Evolutionary conservation across 2,329 filamentous ascomycete genomes (phyloP).

Genomic region (Xylaria sp.): DNA sequence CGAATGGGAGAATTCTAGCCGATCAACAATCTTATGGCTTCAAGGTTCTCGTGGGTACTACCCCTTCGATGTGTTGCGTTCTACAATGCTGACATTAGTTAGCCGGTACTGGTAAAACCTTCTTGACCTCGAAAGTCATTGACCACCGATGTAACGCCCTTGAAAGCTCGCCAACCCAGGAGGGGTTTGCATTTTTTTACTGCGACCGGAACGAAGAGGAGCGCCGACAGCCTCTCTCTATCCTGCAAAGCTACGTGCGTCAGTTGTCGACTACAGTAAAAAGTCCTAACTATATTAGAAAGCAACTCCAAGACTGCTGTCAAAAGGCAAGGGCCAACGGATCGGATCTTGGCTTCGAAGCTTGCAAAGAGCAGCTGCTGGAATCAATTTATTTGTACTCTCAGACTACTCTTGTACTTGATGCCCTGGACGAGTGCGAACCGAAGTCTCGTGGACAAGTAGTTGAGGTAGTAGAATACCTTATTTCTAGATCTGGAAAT

Average conservation of each 20-base stretch:
- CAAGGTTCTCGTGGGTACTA: slow-evolving; percentile 21
- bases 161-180: neutral
- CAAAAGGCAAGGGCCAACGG: neutral
- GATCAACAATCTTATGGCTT: slow-evolving; percentile 24
- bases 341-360: neutral
- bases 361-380: slow-evolving; percentile 19
- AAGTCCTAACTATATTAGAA: slow-evolving; percentile 2
- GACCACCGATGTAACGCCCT: neutral
- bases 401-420: slow-evolving; percentile 26
- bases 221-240: slow-evolving; percentile 19
- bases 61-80: neutral
- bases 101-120: slow-evolving; percentile 29
- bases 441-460: slow-evolving; percentile 4
- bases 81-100: neutral
- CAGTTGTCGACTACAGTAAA: slow-evolving; percentile 17
- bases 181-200: slow-evolving; percentile 32
- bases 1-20: slow-evolving; percentile 10
- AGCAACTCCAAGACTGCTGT: slow-evolving; percentile 14
- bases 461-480: slow-evolving; percentile 17
- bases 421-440: slow-evolving; percentile 30
- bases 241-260: slow-evolving; percentile 23
- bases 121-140: slow-evolving; percentile 25
- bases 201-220: slow-evolving; percentile 18
- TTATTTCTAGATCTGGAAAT: slow-evolving; percentile 8
- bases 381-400: slow-evolving; percentile 24